Conservation (phyloP, 1,284 basidiomycete genomes). For the Boletellus dicymbophilus region DNA sequence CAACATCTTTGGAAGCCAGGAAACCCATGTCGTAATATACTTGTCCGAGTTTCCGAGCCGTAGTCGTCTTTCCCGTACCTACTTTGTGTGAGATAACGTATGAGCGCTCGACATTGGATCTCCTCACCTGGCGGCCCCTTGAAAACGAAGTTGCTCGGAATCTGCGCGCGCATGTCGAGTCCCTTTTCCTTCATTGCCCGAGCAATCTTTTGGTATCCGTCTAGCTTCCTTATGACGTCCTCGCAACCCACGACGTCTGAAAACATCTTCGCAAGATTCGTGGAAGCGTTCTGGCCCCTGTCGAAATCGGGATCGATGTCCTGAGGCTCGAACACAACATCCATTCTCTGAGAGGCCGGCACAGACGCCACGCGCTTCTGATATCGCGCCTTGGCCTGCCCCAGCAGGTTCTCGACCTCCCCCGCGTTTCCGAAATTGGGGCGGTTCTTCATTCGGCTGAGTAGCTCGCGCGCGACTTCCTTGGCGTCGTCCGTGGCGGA, state of each 20-base stretch:
- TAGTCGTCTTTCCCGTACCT: slow-evolving; percentile 47
- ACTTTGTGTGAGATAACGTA: slow-evolving; percentile 3
- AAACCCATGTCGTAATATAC: slow-evolving; percentile 31
- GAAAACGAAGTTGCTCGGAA: slow-evolving; percentile 71
- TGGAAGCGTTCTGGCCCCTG: slow-evolving; percentile 44
- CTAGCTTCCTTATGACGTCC: slow-evolving; percentile 49
- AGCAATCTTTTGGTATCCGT: slow-evolving; percentile 53
- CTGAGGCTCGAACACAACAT: slow-evolving; percentile 53
- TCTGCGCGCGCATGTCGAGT: slow-evolving; percentile 44
- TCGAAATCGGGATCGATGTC: slow-evolving; percentile 66
- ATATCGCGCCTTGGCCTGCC: slow-evolving; percentile 51
- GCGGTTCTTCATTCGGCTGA: slow-evolving; percentile 49
- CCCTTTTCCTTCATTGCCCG: slow-evolving; percentile 41
- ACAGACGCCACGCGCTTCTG: slow-evolving; percentile 44
- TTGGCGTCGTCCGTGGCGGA: slow-evolving; percentile 57
- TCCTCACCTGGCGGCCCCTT: slow-evolving; percentile 58
- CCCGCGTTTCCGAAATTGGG: slow-evolving; percentile 72
- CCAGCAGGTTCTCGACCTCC: slow-evolving; percentile 65
- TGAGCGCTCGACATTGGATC: fast-evolving
- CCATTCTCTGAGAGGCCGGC: slow-evolving; percentile 33
- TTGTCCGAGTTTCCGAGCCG: slow-evolving; percentile 45
- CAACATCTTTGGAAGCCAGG: slow-evolving; percentile 36
- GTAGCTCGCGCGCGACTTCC: slow-evolving; percentile 50
- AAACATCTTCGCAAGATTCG: slow-evolving; percentile 58
- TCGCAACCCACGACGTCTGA: slow-evolving; percentile 63